phyloP scores from a whole-genome alignment of 1,284 basidiomycete species.

The Apiotrichum gracile region DNA sequence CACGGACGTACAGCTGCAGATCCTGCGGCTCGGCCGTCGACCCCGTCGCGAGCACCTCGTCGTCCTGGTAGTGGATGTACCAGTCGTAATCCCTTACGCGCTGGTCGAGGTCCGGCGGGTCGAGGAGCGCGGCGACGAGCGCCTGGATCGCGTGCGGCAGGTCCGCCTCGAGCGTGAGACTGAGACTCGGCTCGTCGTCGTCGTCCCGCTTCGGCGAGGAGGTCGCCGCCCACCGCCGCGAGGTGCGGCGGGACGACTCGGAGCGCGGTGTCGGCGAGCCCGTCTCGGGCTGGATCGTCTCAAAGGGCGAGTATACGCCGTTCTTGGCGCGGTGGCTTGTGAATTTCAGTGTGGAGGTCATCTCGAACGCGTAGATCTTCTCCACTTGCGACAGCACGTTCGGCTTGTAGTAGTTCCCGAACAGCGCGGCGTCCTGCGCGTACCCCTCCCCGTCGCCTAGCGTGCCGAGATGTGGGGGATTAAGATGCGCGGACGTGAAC shows the following conservation, averaged over 20 bases:
- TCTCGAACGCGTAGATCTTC: constrained; percentile 55
- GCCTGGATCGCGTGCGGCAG: constrained; percentile 48
- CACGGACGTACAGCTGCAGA: constrained; percentile 44
- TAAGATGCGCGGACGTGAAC: constrained; percentile 68
- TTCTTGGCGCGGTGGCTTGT: constrained; percentile 34
- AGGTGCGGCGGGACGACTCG: constrained; percentile 23
- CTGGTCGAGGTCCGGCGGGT: constrained; percentile 50
- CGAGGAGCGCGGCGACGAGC: constrained; percentile 59
- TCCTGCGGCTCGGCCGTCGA: constrained; percentile 47
- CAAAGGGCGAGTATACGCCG: constrained; percentile 38
- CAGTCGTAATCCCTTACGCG: constrained; percentile 70
- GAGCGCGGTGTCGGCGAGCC: neutral
- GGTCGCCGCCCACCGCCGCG: constrained; percentile 29
- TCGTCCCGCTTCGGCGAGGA: constrained; percentile 2
- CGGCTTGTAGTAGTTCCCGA: constrained; percentile 87
- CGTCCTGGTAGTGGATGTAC: constrained; percentile 51
- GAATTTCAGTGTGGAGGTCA: constrained; percentile 17
- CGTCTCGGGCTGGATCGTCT: constrained; percentile 8
- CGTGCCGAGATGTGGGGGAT: constrained; percentile 49
- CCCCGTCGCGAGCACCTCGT: constrained; percentile 34
- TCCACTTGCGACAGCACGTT: constrained; percentile 50
- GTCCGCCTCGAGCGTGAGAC: neutral
- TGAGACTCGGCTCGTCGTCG: neutral
- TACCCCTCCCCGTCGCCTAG: constrained; percentile 8
- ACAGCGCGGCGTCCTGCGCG: constrained; percentile 57